A percentile compares a stretch with the other conserved stretches of the same genome.
phyloP scores from a whole-genome alignment of 2,329 filamentous ascomycete genomes.

The Trichoderma sp. region DNA sequence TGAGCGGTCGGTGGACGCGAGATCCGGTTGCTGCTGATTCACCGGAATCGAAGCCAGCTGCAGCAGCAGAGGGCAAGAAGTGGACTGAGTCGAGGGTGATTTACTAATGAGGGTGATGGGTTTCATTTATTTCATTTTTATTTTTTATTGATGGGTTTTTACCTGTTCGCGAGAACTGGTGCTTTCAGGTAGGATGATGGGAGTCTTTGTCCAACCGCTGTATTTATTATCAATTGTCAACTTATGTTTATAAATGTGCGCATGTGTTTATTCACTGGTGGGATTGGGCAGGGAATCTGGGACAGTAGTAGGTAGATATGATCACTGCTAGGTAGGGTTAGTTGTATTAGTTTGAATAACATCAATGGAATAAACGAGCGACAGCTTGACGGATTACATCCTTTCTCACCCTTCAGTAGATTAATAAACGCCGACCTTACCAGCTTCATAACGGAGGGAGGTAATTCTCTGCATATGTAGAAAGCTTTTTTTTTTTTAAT shows the following conservation, averaged over 20 bases:
- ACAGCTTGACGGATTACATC: not conserved
- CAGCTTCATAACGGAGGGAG: too few species aligned
- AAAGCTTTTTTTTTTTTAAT: not conserved
- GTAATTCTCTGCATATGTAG: not conserved
- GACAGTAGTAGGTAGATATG: constrained; percentile 13
- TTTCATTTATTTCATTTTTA: not conserved
- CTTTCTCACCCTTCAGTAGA: not conserved
- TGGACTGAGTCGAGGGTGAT: constrained; percentile 45
- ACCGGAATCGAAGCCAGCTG: constrained; percentile 28
- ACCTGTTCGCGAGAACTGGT: not conserved
- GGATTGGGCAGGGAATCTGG: not conserved
- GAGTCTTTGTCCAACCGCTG: constrained; percentile 1
- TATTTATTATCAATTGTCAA: constrained; percentile 14
- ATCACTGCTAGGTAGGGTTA: not conserved
- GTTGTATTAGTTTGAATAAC: constrained; percentile 12
- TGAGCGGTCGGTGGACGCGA: constrained; percentile 47
- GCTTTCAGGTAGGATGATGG: not conserved
- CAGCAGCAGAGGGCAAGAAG: constrained; percentile 31
- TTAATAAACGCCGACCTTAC: too few species aligned
- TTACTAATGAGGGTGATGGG: constrained; percentile 27
- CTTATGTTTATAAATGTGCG: constrained; percentile 18
- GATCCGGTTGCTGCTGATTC: constrained; percentile 41
- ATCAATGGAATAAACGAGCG: not conserved
- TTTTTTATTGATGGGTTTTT: not conserved
- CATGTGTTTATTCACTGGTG: not conserved